Base-by-base conservation (phyloP, 805 yeast genomes). In the Candida dajiaensis region DNA sequence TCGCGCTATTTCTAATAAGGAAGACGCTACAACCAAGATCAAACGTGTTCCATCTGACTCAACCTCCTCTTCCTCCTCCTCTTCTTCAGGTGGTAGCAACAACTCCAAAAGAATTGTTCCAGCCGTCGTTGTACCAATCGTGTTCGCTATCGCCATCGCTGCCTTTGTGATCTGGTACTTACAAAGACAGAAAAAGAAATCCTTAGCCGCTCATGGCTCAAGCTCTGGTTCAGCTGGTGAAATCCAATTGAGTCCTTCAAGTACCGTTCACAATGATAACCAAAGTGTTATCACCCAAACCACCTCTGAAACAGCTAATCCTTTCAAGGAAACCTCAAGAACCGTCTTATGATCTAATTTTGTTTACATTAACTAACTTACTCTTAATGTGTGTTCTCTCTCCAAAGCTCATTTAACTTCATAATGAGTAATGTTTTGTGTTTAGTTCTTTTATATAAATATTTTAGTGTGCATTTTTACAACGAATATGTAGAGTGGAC, bases 111-210 rank as follows among this genome's bases (percentile, higher is more conserved):
- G 54, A 3, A 67, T 71, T 39, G 73, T 66, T 13, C 74, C 75
- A 43, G 73, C 74, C 13, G 74, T 71, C 13, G 65, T 71, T 20
- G 71, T 70, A 11, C 74, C 75, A 41, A 67, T 71, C 8, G 62
- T 69, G 12, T 69, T 59, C 3, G 58, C 65, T 19, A 50, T 56
- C 19, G 51, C 56, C 1, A 54, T 70, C 31, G 60, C 64, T 2
- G 50, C 46, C 33, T 63, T 53, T 42, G 66, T 69, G 23, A 44
- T 65, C 44, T 63, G 50, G 58, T 69, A 61, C 55, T 52, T 67
- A 47, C 53, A 54, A 43, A 62, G 56, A 38, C 55, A 58, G 22
- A 57, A 57, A 51, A 53, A 53, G 44, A 49, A 40, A 18, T 37
- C 45, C n/a, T 21, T 9, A 37, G 7, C 16, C 46, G 16, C 40